Conservation (phyloP, 139 green algal species). For the Coelastrella sp. region DNA sequence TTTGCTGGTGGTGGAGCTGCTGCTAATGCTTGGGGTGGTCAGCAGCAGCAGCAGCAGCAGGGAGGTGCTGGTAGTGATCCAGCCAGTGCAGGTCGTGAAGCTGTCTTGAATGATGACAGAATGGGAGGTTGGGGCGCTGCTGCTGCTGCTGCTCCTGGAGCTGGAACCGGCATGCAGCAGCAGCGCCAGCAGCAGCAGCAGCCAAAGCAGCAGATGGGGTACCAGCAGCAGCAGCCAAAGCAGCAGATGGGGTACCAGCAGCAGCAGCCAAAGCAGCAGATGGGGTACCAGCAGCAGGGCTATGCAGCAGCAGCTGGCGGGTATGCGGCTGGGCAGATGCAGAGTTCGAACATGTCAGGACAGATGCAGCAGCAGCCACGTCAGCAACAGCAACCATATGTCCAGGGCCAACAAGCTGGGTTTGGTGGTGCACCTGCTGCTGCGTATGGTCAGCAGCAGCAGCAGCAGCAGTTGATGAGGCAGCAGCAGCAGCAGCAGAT, state of each 20-base stretch:
- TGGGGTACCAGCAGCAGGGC: neutral
- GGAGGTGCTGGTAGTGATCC: neutral
- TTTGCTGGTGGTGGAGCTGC: neutral
- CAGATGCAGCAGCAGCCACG: constrained; percentile 7
- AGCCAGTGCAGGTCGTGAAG: too few relatives aligned
- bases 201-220: constrained; percentile 25
- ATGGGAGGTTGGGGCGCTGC: too few relatives aligned
- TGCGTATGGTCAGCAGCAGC: neutral
- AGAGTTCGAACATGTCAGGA: too few relatives aligned
- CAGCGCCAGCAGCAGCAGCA: neutral
- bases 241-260: neutral
- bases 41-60: neutral
- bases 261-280: neutral
- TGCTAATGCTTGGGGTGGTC: neutral
- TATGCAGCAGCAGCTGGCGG: neutral
- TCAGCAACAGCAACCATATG: neutral
- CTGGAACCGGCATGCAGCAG: neutral
- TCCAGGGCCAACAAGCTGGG: too few relatives aligned
- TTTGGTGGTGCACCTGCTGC: neutral
- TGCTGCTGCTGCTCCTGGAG: neutral
- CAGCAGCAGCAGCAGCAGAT: neutral
- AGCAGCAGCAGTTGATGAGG: neutral
- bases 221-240: neutral
- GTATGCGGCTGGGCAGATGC: neutral
- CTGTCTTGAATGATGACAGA: too few relatives aligned